phyloP scores from a whole-genome alignment of 345 rosid species.

The Syzygium oleosum region DNA sequence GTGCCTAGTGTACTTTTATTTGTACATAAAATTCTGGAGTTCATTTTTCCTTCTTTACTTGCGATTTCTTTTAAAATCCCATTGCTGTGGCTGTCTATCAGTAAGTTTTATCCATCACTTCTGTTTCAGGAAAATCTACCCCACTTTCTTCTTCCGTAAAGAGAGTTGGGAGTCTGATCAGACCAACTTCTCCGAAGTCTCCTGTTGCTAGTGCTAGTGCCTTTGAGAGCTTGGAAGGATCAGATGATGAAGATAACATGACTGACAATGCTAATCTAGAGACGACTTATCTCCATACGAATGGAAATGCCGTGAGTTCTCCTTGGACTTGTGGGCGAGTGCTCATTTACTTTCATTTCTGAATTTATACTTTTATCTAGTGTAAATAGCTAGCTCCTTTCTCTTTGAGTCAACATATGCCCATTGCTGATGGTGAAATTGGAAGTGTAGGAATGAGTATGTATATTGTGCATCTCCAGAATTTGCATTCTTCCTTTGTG shows the following conservation, averaged over 20 bases:
- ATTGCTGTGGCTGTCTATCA: background rate
- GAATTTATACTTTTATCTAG: background rate
- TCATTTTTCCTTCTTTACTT: background rate
- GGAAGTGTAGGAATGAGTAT: background rate
- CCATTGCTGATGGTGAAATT: background rate
- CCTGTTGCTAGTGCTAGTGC: constrained; percentile 95
- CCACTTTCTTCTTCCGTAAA: constrained; percentile 39
- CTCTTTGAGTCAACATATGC: background rate
- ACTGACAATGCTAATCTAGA: constrained; percentile 55
- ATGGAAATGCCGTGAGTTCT: constrained; percentile 76
- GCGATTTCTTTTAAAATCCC: background rate
- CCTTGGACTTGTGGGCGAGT: background rate
- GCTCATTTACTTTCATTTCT: background rate
- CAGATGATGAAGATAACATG: constrained; percentile 88
- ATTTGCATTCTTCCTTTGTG: background rate
- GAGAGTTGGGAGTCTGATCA: constrained; percentile 51
- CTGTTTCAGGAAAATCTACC: constrained; percentile 51
- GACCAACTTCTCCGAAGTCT: constrained; percentile 88
- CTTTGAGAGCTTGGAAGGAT: constrained; percentile 83
- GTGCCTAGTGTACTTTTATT: background rate
- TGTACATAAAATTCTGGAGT: background rate
- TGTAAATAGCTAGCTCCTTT: background rate
- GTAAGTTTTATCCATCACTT: background rate
- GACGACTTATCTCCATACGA: constrained; percentile 46
- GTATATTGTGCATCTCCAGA: background rate